These are phyloP conservation scores for Fusarium kyushuense DNA, from an alignment of 2,329 filamentous ascomycete species.

Conservation along the genomic window DNA sequence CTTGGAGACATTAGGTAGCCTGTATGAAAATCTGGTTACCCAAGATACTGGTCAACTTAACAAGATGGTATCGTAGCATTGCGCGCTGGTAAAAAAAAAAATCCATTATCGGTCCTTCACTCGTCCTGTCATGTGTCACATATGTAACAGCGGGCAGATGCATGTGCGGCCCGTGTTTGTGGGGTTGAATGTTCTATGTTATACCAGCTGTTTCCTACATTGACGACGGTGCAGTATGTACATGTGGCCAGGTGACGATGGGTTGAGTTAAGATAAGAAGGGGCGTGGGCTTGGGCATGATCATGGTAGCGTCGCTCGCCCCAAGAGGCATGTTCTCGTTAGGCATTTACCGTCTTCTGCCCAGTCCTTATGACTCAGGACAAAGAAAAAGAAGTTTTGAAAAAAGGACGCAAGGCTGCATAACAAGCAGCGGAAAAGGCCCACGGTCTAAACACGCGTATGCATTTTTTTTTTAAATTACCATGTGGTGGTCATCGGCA, in stretches of 20 bases:
- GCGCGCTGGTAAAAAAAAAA: background rate
- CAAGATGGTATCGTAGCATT: background rate
- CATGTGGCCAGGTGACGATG: background rate
- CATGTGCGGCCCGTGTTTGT: constrained; percentile 6
- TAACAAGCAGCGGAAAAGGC: constrained; percentile 1
- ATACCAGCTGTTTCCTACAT: background rate
- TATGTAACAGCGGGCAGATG: constrained; percentile 15
- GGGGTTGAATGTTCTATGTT: background rate
- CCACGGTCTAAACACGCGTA: constrained; percentile 7
- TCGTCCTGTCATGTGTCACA: background rate
- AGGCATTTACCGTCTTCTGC: constrained; percentile 21
- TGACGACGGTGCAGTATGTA: background rate
- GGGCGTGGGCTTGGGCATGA: background rate
- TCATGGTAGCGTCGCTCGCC: background rate
- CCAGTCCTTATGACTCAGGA: background rate
- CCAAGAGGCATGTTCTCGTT: background rate
- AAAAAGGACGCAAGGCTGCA: constrained; percentile 10
- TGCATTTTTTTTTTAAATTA: constrained; percentile 20
- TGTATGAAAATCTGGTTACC: background rate
- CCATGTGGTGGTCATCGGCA: constrained; percentile 14
- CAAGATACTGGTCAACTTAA: background rate
- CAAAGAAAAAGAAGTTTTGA: constrained; percentile 8
- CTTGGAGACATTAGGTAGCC: background rate
- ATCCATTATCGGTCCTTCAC: background rate
- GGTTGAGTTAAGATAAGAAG: constrained; percentile 1